Evolutionary conservation across 192 early-diverging fungal species (phyloP), one percentile per base, ranked within the genome.

Genomic region (Kickxella alabastrina): DNA sequence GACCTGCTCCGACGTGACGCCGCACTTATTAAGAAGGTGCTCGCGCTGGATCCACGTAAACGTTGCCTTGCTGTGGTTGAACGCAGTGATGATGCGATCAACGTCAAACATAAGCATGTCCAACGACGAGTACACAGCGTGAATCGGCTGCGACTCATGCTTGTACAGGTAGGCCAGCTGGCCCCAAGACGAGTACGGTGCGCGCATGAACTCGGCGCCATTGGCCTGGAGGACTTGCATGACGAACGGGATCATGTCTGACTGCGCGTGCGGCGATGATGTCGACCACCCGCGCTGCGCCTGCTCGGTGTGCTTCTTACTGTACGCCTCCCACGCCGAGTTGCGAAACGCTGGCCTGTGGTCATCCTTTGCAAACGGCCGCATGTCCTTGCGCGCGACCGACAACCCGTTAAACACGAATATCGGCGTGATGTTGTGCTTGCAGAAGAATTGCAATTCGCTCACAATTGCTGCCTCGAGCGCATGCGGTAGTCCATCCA

Each of bases 371-470:
- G 79, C 57, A 46, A 85, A 81, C 9, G 83, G 79, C 36, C 87
- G 55, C 10, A 44, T 82, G 40, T 87, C 86, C 52, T 84, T 87
- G 39, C 87, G 85, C 13, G 80, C 71, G 37, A 89, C 62, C 4
- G 78, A 62, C 42, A 91, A 66, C 26, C 89, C 89, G 45, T 78
- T 78, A 50, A 91, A 91, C 23, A 91, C 85, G 69, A 91, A 85
- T 9, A 91, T 45, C 6, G 89, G 89, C 31, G 82, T 82, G 55
- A 91, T 91, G 19, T 65, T 66, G 52, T 81, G 61, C 45, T 25
- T 38, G 28, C 41, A 49, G 63, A 85, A 83, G 22, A 68, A 57
- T 28, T 80, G 62, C 43, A 88, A 71, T 63, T 90, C 86, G 47
- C 60, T 78, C 54, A 84, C 82, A 34, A 88, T 83, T 10, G 81